phyloP scores from a whole-genome alignment of 140 eudicot genomes.

The Oenanthe javanica region DNA sequence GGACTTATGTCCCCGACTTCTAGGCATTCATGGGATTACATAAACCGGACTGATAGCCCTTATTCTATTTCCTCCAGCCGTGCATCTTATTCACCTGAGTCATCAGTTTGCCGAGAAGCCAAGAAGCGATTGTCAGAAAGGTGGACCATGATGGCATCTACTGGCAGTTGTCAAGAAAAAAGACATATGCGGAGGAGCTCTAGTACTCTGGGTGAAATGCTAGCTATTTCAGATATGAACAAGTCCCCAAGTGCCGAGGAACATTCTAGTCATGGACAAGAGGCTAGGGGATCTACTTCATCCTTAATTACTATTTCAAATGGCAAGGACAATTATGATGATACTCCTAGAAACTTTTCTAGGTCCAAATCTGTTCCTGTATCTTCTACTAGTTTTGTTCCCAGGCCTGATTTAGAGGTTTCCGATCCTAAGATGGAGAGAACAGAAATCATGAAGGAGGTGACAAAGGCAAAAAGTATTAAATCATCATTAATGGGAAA shows the following conservation, averaged over 20 bases:
- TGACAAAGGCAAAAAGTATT: conserved; percentile 32
- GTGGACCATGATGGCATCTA: conserved; percentile 85
- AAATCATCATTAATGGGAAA: conserved; percentile 66
- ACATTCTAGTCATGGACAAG: conserved; percentile 21
- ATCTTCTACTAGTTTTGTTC: conserved; percentile 38
- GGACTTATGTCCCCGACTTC: conserved; percentile 75
- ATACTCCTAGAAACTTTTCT: conserved; percentile 37
- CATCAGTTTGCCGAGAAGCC: conserved; percentile 91
- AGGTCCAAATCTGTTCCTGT: conserved; percentile 86
- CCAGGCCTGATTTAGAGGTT: conserved; percentile 26
- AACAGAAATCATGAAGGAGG: conserved; percentile 39
- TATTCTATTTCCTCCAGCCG: conserved; percentile 76
- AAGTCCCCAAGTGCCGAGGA: conserved; percentile 34
- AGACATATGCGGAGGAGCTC: conserved; percentile 65
- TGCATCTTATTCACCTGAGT: conserved; percentile 83
- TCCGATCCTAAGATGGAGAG: conserved; percentile 26
- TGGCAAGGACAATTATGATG: conserved; percentile 17
- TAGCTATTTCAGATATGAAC: conserved; percentile 86
- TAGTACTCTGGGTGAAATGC: conserved; percentile 95
- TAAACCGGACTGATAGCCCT: conserved; percentile 54
- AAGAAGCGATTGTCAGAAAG: conserved; percentile 97
- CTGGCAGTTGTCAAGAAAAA: conserved; percentile 53
- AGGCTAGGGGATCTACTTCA: conserved; percentile 29
- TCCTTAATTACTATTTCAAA: conserved; percentile 21
- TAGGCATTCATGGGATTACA: conserved; percentile 92